Percentiles rank a stretch among this genome's conserved stretches.
Evolutionary conservation across 148 eudicot species (phyloP).

Genomic region (Rhododendron simsii): DNA sequence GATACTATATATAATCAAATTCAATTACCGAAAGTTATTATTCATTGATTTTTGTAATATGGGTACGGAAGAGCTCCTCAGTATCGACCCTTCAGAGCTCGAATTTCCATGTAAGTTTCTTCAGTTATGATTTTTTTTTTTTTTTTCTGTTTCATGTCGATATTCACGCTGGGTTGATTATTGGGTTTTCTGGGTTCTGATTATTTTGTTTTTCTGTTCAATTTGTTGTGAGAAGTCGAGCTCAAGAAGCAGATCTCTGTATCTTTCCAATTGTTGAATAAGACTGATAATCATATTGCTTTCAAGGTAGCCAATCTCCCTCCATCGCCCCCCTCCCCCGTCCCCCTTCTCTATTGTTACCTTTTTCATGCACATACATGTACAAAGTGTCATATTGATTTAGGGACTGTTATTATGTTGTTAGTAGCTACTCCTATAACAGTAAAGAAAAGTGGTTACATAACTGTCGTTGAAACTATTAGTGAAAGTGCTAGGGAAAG

Average conservation of each 20-base stretch:
- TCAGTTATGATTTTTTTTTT: neutral
- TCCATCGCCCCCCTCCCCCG: neutral
- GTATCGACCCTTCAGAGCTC: slow-evolving; percentile 74
- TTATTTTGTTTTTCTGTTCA: slow-evolving; percentile 8
- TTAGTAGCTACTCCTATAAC: neutral
- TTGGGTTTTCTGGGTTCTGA: neutral
- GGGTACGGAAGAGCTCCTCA: slow-evolving; percentile 75
- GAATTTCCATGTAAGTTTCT: slow-evolving; percentile 56
- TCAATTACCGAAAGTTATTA: neutral
- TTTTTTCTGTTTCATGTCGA: neutral
- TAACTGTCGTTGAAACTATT: neutral
- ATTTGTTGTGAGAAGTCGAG: slow-evolving; percentile 47
- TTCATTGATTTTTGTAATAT: slow-evolving; percentile 15
- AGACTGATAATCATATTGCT: slow-evolving; percentile 68
- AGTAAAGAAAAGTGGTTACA: neutral
- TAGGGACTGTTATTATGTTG: neutral
- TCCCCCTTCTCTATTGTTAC: neutral
- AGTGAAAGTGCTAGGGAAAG: neutral
- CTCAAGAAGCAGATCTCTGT: slow-evolving; percentile 93
- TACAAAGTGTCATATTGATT: neutral
- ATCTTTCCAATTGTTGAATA: slow-evolving; percentile 63
- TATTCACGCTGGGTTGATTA: neutral
- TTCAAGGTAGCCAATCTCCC: slow-evolving; percentile 59
- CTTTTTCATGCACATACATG: neutral
- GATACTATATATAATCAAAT: neutral